phyloP scores from a whole-genome alignment of 2,329 filamentous ascomycete species.

The Dactylonectria estremocensis region DNA sequence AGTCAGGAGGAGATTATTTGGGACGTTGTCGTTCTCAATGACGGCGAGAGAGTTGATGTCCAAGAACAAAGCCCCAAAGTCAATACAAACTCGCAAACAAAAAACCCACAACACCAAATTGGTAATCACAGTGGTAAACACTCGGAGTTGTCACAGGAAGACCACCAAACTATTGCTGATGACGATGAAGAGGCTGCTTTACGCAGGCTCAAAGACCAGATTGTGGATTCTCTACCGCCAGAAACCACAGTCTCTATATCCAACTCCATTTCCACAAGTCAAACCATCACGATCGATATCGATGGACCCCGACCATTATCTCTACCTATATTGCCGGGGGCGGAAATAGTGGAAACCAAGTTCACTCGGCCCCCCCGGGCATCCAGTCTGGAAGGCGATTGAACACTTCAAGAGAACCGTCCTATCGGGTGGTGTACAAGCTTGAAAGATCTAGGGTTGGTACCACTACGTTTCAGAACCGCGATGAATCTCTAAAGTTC shows the following conservation, averaged over 20 bases:
- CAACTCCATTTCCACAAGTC: conserved; percentile 72
- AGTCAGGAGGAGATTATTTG: conserved; percentile 72
- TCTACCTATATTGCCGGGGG: conserved; percentile 69
- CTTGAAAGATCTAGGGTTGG: conserved; percentile 68
- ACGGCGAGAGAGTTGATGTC: conserved; percentile 72
- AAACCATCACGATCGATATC: conserved; percentile 76
- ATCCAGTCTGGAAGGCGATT: conserved; percentile 34
- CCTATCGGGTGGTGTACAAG: conserved; percentile 72
- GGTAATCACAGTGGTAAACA: conserved; percentile 12
- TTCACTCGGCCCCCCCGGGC: conserved; percentile 43
- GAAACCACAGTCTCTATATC: conserved; percentile 73
- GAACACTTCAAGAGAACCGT: conserved; percentile 49
- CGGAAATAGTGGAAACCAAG: conserved; percentile 71
- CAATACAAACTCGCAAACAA: conserved; percentile 3
- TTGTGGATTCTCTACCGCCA: conserved; percentile 67
- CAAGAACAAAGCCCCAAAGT: conserved; percentile 30
- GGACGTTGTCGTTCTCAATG: conserved; percentile 76
- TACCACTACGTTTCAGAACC: conserved; percentile 57
- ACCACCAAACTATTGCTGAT: conserved; percentile 20
- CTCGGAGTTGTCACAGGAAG: conserved; percentile 7
- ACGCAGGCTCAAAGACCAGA: conserved; percentile 66
- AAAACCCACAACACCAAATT: conserved; percentile 1
- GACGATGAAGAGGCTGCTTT: conserved; percentile 61
- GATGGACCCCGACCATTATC: conserved; percentile 66
- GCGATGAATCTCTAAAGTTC: conserved; percentile 48